A percentile compares a stretch with the other conserved stretches of the same genome.
Conservation (phyloP, 176 grass and related monocot species). For the Areca catechu region DNA sequence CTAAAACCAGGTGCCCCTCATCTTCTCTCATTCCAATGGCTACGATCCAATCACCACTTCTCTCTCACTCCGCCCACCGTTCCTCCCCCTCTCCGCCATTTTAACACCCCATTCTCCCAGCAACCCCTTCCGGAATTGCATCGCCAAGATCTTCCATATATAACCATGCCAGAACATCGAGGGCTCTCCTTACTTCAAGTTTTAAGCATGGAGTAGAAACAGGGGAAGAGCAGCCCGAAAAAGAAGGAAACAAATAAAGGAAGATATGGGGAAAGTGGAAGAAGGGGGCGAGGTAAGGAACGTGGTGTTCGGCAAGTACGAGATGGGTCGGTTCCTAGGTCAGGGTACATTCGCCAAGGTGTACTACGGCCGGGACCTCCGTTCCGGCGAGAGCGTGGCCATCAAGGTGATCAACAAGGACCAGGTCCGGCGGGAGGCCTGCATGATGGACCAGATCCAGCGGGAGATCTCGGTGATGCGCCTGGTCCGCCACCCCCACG, state of each 20-base stretch:
- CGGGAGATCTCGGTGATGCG: conserved; percentile 93
- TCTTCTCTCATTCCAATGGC: too few relatives aligned
- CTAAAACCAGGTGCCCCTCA: too few relatives aligned
- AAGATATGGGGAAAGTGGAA: conserved; percentile 26
- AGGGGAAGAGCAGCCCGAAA: neutral
- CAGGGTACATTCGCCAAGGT: conserved; percentile 95
- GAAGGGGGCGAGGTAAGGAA: conserved; percentile 22
- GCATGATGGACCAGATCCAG: conserved; percentile 85
- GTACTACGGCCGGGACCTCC: conserved; percentile 58
- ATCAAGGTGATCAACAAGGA: conserved; percentile 97
- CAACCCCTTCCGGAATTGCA: too few relatives aligned
- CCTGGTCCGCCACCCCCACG: conserved; percentile 75
- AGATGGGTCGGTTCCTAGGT: conserved; percentile 78
- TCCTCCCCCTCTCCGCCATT: too few relatives aligned
- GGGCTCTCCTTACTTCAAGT: neutral
- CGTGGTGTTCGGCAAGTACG: conserved; percentile 65
- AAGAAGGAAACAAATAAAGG: neutral
- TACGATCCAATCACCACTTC: too few relatives aligned
- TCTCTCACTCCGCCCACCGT: too few relatives aligned
- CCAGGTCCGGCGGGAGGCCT: conserved; percentile 31
- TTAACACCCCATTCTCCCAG: too few relatives aligned
- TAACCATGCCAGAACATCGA: too few relatives aligned
- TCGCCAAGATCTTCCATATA: too few relatives aligned
- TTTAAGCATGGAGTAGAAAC: neutral
- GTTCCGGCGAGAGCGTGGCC: conserved; percentile 51